Evolutionary conservation across 106 monocot species (phyloP).

Genomic region (Dendrobium catenatum): DNA sequence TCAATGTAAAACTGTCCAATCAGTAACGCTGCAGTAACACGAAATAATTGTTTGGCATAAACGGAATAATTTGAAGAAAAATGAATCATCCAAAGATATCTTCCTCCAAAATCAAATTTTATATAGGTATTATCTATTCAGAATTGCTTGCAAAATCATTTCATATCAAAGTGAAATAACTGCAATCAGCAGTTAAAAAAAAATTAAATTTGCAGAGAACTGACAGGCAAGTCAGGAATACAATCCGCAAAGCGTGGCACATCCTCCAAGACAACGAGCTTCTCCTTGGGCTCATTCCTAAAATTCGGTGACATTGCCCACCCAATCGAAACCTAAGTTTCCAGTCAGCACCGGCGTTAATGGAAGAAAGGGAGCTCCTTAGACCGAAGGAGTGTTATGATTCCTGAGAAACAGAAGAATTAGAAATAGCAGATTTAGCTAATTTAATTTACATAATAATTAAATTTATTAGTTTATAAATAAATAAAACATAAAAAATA

Average conservation of each 20-base stretch:
- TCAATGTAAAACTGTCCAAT: no score
- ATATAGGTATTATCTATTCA: neutral
- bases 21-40: neutral
- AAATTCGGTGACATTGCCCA: conserved; percentile 14
- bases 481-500: no score
- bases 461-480: no score
- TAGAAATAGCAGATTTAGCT: neutral
- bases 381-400: neutral
- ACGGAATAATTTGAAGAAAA: neutral
- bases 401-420: neutral
- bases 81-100: neutral
- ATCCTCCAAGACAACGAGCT: conserved; percentile 59
- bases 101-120: neutral
- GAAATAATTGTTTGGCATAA: neutral
- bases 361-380: conserved; percentile 7
- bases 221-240: conserved; percentile 41
- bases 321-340: neutral
- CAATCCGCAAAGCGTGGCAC: conserved; percentile 70
- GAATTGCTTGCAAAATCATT: neutral
- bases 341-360: neutral
- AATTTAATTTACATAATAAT: no score
- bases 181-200: neutral
- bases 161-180: neutral
- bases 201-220: neutral
- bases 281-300: conserved; percentile 36